Percentiles rank a stretch among this genome's conserved stretches.
phyloP scores from a whole-genome alignment of 345 rosid species.

The Dovyalis caffra region DNA sequence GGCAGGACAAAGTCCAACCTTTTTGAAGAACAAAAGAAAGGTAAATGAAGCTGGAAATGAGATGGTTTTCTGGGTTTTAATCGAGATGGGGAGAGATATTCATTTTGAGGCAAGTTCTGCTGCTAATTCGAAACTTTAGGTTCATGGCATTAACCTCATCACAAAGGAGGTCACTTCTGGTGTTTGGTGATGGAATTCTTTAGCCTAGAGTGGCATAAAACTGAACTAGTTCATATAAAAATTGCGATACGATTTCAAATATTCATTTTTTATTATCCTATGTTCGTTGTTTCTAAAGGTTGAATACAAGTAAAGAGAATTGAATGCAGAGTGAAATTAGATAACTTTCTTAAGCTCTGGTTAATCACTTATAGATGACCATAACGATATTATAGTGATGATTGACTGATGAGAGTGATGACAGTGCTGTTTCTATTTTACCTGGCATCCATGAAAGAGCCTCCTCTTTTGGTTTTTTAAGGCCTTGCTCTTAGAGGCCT shows the following conservation, averaged over 20 bases:
- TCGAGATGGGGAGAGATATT: slow-evolving; percentile 29
- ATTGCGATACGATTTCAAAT: background rate
- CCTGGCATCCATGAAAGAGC: background rate
- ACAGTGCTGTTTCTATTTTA: background rate
- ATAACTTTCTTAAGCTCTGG: background rate
- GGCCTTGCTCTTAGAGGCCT: no score
- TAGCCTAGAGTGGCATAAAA: background rate
- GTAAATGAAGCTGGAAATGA: background rate
- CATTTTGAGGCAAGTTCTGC: slow-evolving; percentile 30
- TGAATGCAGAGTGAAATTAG: background rate
- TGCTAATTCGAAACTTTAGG: slow-evolving; percentile 23
- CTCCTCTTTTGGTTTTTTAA: no score
- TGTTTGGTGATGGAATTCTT: slow-evolving; percentile 3
- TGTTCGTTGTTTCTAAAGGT: background rate
- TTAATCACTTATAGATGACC: background rate
- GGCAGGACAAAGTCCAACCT: slow-evolving; percentile 24
- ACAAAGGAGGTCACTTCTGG: slow-evolving; percentile 25
- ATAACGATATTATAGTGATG: background rate
- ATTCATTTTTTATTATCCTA: background rate
- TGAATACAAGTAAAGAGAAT: background rate
- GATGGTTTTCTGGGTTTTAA: slow-evolving; percentile 27
- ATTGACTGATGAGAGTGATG: background rate
- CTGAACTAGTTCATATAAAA: background rate
- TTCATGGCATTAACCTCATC: slow-evolving; percentile 28
- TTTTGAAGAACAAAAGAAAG: slow-evolving; percentile 26